Conservation (phyloP, 805 yeast species). For the Wickerhamiella azymoides region DNA sequence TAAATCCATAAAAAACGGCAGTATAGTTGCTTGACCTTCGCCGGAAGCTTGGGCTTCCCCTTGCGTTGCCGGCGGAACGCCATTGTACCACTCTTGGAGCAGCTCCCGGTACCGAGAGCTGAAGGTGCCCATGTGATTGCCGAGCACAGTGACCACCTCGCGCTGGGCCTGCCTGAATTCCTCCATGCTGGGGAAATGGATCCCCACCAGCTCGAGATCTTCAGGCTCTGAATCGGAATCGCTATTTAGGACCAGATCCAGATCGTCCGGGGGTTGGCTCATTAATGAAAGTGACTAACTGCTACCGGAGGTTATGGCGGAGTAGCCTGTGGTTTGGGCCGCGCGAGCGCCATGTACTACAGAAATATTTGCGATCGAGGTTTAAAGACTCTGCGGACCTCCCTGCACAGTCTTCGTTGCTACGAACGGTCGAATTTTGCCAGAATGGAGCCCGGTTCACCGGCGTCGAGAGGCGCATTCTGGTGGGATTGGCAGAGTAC, state of each 20-base stretch:
- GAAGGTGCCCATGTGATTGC: conserved; percentile 1
- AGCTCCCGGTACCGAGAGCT: background rate
- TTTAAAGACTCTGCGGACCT: conserved; percentile 1
- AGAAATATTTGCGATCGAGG: background rate
- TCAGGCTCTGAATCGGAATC: background rate
- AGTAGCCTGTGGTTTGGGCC: background rate
- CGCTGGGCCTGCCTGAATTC: conserved; percentile 1
- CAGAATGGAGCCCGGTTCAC: conserved; percentile 15
- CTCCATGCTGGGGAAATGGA: conserved; percentile 1
- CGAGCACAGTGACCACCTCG: conserved; percentile 1
- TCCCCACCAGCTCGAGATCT: conserved; percentile 3
- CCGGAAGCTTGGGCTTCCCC: no score
- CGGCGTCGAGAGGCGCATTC: conserved; percentile 19
- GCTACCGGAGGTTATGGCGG: conserved; percentile 1
- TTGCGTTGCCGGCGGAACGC: no score
- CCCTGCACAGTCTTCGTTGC: no score
- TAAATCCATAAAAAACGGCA: conserved; percentile 6
- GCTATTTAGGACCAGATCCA: background rate
- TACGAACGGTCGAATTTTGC: conserved; percentile 16
- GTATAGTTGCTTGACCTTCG: no score
- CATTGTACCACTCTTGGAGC: conserved; percentile 7
- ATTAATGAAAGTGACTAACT: background rate
- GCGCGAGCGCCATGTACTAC: background rate
- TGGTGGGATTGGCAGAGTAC: conserved; percentile 6
- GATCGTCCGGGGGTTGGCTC: background rate